Base-by-base conservation (phyloP, 2,329 filamentous ascomycete genomes). In the Saccharata proteae region DNA sequence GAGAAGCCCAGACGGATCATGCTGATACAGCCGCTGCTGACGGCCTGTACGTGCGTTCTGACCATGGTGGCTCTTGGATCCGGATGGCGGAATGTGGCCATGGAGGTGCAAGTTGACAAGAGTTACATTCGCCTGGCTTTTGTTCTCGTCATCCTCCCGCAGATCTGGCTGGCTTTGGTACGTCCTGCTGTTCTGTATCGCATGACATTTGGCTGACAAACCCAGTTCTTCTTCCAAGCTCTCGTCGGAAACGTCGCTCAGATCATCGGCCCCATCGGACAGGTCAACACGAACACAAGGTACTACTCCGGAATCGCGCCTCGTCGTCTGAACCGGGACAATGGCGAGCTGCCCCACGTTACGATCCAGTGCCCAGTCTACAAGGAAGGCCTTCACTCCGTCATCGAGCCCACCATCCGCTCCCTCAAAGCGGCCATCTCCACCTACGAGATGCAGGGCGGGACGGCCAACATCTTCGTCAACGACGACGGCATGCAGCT, bases 351-450 rank as follows among this genome's bases (percentile, higher is more conserved):
- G 8, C 64, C 62, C 19, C 66, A 63, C 42, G 58, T 70, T 37
- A 88, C 81, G n/a, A 59, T 59, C 16, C 55, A 59, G 31, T 48
- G 51, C 37, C 56, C 56, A 2, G 54, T 59, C 25, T 59, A 58
- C 51, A 59, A 58, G 42, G 56, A 59, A 41, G 55, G 55, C 40
- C 48, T 59, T 11, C 34, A 40, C 20, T 40, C 44, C 32, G 56
- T 92, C 53, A 85, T 86, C 45, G 69, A 67, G 13, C 81, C 81
- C 6, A 88, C 81, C 0, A 71, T 86, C 45, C 74, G 74, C 46
- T 85, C 80, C 2, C 69, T 86, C 56, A 84, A 84, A 58, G 69
- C 77, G 44, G 78, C 78, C 39, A 82, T 83, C 48, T 78, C 75
- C 18, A 81, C 76, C 0, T 84, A 83, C 46, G 79, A 83, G 49